These are phyloP conservation scores for Podila verticillata DNA, from an alignment of 192 early-diverging fungal genomes.

Conservation along the genomic window DNA sequence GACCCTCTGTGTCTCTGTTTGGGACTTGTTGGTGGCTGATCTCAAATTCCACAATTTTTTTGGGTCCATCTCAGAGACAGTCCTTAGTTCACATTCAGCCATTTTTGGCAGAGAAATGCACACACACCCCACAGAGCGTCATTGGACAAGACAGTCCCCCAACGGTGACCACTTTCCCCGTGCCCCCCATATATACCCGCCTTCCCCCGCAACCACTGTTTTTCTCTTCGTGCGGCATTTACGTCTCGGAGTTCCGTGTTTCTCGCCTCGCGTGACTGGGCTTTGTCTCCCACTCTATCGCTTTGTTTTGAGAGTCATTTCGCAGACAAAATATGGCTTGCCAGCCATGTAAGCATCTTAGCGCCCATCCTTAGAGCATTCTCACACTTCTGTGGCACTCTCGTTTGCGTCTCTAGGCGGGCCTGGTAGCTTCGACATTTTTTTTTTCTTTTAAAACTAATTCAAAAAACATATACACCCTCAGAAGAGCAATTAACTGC, in stretches of 20 bases:
- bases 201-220: neutral
- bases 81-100: neutral
- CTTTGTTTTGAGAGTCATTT: constrained; percentile 52
- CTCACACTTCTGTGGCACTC: constrained; percentile 11
- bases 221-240: constrained; percentile 51
- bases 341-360: constrained; percentile 51
- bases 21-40: neutral
- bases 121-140: neutral
- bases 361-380: constrained; percentile 37
- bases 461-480: too few species aligned
- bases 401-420: constrained; percentile 24
- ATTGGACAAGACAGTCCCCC: neutral
- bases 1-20: too few species aligned
- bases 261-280: constrained; percentile 55
- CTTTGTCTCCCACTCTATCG: constrained; percentile 56
- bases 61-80: neutral
- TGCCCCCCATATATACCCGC: neutral
- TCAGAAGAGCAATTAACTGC: too few species aligned
- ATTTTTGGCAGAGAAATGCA: neutral
- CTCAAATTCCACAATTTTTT: neutral
- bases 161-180: constrained; percentile 5
- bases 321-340: constrained; percentile 52
- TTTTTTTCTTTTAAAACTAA: neutral
- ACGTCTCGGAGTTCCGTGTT: constrained; percentile 54
- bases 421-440: constrained; percentile 48